phyloP scores from a whole-genome alignment of 2,329 filamentous ascomycete species.

The Alternaria triticimaculans region DNA sequence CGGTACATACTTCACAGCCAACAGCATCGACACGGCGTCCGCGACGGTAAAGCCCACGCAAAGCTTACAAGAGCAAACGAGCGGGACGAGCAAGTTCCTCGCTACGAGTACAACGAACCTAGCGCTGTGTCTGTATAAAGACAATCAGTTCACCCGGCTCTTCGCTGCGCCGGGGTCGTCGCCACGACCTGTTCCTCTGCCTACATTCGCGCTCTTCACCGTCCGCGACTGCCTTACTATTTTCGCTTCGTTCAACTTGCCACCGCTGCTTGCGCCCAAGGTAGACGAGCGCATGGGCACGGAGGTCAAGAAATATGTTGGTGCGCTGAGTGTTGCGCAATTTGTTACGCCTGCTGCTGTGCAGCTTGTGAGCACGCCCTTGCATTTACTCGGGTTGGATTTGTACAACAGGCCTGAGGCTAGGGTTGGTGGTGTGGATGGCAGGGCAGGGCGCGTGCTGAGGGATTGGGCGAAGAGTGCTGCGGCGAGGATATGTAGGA shows the following conservation, averaged over 20 bases:
- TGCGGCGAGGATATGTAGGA: conserved; percentile 78
- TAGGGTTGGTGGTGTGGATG: conserved; percentile 60
- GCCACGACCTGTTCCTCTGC: conserved; percentile 64
- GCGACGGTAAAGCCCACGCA: conserved; percentile 67
- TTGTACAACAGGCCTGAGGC: conserved; percentile 74
- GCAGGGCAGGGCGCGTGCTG: conserved; percentile 69
- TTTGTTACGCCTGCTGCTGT: conserved; percentile 80
- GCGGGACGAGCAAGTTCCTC: conserved; percentile 80
- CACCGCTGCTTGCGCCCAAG: conserved; percentile 75
- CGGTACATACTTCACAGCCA: conserved; percentile 88
- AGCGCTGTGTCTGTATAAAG: conserved; percentile 86
- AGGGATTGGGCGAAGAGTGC: conserved; percentile 79
- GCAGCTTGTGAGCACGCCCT: conserved; percentile 79
- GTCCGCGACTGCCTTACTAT: conserved; percentile 86
- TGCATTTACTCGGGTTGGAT: conserved; percentile 85
- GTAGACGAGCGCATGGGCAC: conserved; percentile 56
- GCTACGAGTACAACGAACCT: conserved; percentile 84
- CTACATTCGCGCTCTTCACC: conserved; percentile 80
- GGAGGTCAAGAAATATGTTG: conserved; percentile 61
- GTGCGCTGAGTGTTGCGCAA: conserved; percentile 66
- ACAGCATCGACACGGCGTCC: conserved; percentile 79
- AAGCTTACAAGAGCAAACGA: conserved; percentile 72
- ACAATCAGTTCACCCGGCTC: conserved; percentile 81
- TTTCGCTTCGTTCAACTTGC: conserved; percentile 91
- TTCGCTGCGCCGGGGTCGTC: conserved; percentile 67